A percentile compares a stretch with the other conserved stretches of the same genome.
phyloP scores from a whole-genome alignment of 2,329 filamentous ascomycete species.

The Cladosporium sp. region DNA sequence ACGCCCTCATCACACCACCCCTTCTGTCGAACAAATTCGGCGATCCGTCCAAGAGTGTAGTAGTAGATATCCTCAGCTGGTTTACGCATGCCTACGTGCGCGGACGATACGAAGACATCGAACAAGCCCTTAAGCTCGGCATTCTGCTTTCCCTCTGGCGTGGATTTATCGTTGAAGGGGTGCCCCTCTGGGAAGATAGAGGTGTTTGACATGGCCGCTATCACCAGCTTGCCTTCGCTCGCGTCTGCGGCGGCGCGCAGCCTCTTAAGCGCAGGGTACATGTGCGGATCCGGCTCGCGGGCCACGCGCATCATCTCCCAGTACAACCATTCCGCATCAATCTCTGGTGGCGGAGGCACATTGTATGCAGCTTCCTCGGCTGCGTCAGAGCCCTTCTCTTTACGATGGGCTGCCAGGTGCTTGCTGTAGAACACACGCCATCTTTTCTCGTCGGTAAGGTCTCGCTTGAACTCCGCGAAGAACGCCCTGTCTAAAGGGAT shows the following conservation, averaged over 20 bases:
- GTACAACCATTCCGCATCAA: slow-evolving; percentile 77
- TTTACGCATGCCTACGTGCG: slow-evolving; percentile 81
- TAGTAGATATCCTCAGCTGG: slow-evolving; percentile 78
- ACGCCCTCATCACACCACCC: slow-evolving; percentile 49
- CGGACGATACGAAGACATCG: slow-evolving; percentile 81
- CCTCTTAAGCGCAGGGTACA: slow-evolving; percentile 72
- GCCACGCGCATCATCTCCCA: slow-evolving; percentile 82
- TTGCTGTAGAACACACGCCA: slow-evolving; percentile 58
- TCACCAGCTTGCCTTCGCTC: slow-evolving; percentile 48
- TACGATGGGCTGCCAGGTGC: slow-evolving; percentile 20
- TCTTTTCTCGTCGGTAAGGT: slow-evolving; percentile 59
- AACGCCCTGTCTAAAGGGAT: slow-evolving; percentile 68
- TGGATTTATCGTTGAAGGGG: slow-evolving; percentile 49
- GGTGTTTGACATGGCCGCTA: slow-evolving; percentile 86
- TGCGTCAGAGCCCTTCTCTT: slow-evolving; percentile 38
- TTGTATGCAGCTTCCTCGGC: slow-evolving; percentile 25
- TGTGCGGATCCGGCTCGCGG: slow-evolving; percentile 69
- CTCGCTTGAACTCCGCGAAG: slow-evolving; percentile 67
- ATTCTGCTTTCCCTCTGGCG: slow-evolving; percentile 33
- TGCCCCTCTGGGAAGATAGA: slow-evolving; percentile 76
- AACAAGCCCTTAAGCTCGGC: slow-evolving; percentile 60
- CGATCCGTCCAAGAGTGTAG: slow-evolving; percentile 60
- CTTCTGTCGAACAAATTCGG: slow-evolving; percentile 55
- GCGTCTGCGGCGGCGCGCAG: slow-evolving; percentile 44
- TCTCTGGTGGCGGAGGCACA: slow-evolving; percentile 57